These are phyloP conservation scores for Rhododendron henanense DNA, from an alignment of 148 eudicot genomes.

Conservation along the genomic window DNA sequence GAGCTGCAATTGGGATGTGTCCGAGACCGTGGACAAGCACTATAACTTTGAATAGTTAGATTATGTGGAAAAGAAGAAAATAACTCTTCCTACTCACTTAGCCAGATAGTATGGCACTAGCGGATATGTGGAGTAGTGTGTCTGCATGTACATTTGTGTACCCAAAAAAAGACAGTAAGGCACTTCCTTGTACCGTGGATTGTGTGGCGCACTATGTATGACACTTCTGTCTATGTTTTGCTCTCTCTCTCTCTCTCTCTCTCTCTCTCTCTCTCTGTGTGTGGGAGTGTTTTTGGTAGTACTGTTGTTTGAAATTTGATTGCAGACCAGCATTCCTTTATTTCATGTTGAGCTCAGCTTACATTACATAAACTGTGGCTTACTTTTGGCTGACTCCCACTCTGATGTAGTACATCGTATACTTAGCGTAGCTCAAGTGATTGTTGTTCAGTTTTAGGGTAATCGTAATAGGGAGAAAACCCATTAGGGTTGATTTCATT, in stretches of 20 bases:
- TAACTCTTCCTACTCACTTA: background rate
- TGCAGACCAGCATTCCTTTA: background rate
- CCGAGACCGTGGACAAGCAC: slow-evolving; percentile 86
- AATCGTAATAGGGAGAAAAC: no score
- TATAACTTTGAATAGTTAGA: slow-evolving; percentile 53
- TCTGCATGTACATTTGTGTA: background rate
- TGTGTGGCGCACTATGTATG: background rate
- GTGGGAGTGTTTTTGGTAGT: no score
- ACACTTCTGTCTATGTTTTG: background rate
- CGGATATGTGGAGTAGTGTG: background rate
- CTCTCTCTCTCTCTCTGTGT: no score
- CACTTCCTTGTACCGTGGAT: background rate
- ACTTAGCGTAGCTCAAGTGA: no score
- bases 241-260: background rate
- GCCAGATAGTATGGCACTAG: background rate
- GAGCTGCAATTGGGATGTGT: no score
- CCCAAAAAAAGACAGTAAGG: background rate
- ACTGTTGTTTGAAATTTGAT: background rate
- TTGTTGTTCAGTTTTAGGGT: no score
- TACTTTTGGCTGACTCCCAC: no score
- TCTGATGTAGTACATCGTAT: no score
- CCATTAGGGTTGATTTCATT: no score
- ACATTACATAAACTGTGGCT: no score
- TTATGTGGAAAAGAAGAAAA: background rate
- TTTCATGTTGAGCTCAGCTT: no score